Evolutionary conservation across 2,329 filamentous ascomycete species (phyloP), one percentile per base, ranked within the genome.

Genomic region (Ophiostoma angusticollis): DNA sequence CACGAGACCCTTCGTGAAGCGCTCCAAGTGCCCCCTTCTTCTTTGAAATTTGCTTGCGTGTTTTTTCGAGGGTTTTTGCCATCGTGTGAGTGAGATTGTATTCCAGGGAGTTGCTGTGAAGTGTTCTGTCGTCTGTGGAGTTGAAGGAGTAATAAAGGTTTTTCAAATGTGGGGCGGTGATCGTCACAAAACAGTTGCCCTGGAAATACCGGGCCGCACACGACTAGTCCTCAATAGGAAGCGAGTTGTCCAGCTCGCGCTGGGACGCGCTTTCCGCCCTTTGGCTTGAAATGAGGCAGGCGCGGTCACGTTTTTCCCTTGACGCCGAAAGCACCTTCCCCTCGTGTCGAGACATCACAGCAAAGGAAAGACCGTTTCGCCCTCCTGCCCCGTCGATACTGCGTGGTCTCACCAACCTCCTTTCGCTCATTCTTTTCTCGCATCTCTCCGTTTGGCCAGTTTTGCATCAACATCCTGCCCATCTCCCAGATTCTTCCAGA

Each of bases 11-110:
- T 59, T 86, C 81, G 54, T 96, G 89, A 17, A 96, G 69, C 11
- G 80, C 70, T 22, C 79, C 78, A 33, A 84, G 70, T 28, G 77
- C 75, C 16, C 77, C 76, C 47, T 77, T 75, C 49, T 81, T 95
- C 65, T 93, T 94, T 24, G 77, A 67, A 47, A 96, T 89, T 47
- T 85, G 77, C 64, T 96, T 96, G 46, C 82, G 75, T 16, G 91
- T 82, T 57, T 95, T 96, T 47, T 75, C 65, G 6, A 95, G 63
- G 31, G 79, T 74, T 54, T 77, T 80, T 12, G 84, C 73, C 86
- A 93, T 93, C 18, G 27, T 52, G 54, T 28, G n/a, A n/a, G n/a
- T n/a, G n/a, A n/a, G n/a, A n/a, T n/a, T n/a, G n/a, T n/a, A n/a
- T n/a, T n/a, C n/a, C n/a, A n/a, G n/a, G n/a, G n/a, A n/a, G n/a